A percentile compares a stretch with the other conserved stretches of the same genome.
Conservation (phyloP, 768 basidiomycete genomes). For the Hysterangium stoloniferum region DNA sequence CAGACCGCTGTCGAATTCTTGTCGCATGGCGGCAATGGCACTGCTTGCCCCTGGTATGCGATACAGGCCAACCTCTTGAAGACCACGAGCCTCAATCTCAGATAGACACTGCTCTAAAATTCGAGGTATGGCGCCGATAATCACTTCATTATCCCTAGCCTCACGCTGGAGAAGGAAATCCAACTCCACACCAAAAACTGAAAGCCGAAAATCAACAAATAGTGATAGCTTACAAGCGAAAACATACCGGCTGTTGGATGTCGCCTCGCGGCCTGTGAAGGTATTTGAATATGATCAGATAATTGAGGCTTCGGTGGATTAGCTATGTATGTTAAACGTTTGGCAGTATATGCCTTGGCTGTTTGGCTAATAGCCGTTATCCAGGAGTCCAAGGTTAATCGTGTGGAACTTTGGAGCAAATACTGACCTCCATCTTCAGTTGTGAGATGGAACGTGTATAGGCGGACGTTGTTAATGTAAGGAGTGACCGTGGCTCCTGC, state of each 20-base stretch:
- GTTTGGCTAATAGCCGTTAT: constrained; percentile 64
- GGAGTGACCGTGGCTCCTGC: constrained; percentile 62
- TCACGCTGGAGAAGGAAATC: constrained; percentile 64
- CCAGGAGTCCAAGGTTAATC: constrained; percentile 71
- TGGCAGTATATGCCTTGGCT: constrained; percentile 65
- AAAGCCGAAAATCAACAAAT: constrained; percentile 10
- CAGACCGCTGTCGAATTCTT: constrained; percentile 67
- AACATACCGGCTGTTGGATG: constrained; percentile 68
- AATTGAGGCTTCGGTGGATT: constrained; percentile 66
- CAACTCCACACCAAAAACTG: constrained; percentile 74
- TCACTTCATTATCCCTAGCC: constrained; percentile 38
- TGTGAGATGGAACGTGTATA: constrained; percentile 75
- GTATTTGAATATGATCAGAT: constrained; percentile 64
- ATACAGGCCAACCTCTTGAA: constrained; percentile 80
- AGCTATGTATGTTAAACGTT: constrained; percentile 74
- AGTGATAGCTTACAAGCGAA: background rate
- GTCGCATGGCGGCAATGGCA: constrained; percentile 61
- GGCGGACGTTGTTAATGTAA: constrained; percentile 73
- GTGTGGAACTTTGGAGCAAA: constrained; percentile 63
- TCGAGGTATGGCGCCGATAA: constrained; percentile 53
- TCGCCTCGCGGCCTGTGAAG: constrained; percentile 48
- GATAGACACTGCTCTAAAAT: constrained; percentile 57
- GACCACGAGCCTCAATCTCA: constrained; percentile 68
- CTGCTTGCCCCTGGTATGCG: constrained; percentile 73
- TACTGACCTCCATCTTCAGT: constrained; percentile 86